Conservation (phyloP, 805 yeast species). For the Saccharomyces jurei region DNA sequence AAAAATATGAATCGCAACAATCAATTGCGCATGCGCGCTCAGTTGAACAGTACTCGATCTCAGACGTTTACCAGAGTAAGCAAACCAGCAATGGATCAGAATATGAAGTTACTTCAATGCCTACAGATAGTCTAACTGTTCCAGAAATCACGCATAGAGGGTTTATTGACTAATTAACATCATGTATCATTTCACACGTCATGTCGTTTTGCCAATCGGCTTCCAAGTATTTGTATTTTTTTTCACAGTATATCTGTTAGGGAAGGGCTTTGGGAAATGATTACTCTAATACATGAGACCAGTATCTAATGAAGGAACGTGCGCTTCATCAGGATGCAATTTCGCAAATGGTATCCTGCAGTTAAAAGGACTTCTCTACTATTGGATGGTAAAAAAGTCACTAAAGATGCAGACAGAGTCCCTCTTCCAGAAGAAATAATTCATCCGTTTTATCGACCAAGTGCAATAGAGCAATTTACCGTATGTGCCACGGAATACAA, state of each 20-base stretch:
- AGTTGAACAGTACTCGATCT: constrained; percentile 12
- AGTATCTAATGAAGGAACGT: neutral
- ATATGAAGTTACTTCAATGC: neutral
- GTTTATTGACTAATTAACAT: neutral
- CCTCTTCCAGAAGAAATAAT: constrained; percentile 9
- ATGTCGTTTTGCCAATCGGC: neutral
- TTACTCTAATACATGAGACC: neutral
- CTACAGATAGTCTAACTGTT: neutral
- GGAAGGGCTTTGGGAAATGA: neutral
- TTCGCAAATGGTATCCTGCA: neutral
- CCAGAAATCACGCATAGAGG: neutral
- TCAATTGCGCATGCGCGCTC: constrained; percentile 3
- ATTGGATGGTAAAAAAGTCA: neutral
- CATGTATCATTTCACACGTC: neutral
- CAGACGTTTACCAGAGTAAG: neutral
- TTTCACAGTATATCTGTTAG: neutral
- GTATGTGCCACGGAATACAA: constrained; percentile 16
- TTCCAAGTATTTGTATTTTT: neutral
- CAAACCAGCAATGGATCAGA: neutral
- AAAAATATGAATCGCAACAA: constrained; percentile 16
- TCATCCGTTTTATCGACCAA: constrained; percentile 25
- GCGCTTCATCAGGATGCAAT: neutral
- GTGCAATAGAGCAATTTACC: constrained; percentile 15
- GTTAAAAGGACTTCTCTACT: neutral
- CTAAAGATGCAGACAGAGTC: neutral